Conservation (phyloP, 805 yeast species). For the Pichia membranifaciens region DNA sequence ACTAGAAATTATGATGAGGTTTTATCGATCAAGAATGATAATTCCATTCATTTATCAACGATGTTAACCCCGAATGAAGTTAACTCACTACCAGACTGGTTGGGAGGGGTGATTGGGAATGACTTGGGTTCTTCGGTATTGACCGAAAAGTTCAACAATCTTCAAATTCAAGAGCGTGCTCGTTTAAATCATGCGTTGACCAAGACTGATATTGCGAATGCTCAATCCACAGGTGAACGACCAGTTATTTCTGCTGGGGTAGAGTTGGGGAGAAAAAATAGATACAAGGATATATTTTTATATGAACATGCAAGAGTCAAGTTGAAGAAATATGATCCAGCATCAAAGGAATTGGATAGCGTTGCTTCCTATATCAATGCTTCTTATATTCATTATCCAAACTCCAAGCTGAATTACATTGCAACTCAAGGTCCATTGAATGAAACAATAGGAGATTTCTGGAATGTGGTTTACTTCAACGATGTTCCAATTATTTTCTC, state of each 20-base stretch:
- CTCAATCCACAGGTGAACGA: slow-evolving; percentile 8
- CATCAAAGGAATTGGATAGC: slow-evolving; percentile 23
- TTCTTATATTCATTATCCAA: slow-evolving; percentile 50
- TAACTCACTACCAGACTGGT: slow-evolving; percentile 49
- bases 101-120: slow-evolving; percentile 32
- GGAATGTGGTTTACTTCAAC: slow-evolving; percentile 68
- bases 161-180: slow-evolving; percentile 66
- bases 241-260: slow-evolving; percentile 60
- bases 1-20: slow-evolving; percentile 52
- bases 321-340: slow-evolving; percentile 24
- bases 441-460: slow-evolving; percentile 75
- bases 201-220: slow-evolving; percentile 17
- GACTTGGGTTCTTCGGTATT: slow-evolving; percentile 35
- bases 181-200: slow-evolving; percentile 49
- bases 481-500: slow-evolving; percentile 63
- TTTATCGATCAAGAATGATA: slow-evolving; percentile 24
- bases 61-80: slow-evolving; percentile 18
- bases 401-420: slow-evolving; percentile 47
- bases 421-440: slow-evolving; percentile 88
- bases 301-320: slow-evolving; percentile 81
- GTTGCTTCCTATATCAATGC: slow-evolving; percentile 76
- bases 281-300: slow-evolving; percentile 86
- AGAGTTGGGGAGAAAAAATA: slow-evolving; percentile 72
- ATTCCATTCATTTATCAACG: slow-evolving; percentile 23
- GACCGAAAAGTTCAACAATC: slow-evolving; percentile 51